Evolutionary conservation across 495 filamentous ascomycete genomes (phyloP), one percentile per base, ranked within the genome.

Genomic region (Baudoinia panamericana): DNA sequence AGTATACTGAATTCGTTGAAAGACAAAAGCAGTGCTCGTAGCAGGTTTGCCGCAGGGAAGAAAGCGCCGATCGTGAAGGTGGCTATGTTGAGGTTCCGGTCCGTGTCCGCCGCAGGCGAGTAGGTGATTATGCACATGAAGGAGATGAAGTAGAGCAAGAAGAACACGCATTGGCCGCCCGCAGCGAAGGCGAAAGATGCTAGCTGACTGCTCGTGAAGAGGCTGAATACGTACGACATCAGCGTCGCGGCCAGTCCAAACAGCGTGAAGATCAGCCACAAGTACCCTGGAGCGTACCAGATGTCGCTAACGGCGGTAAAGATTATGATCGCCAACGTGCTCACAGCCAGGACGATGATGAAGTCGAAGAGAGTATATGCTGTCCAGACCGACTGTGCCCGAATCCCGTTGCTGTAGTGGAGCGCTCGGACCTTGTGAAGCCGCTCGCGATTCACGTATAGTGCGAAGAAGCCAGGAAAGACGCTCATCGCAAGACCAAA

Each of bases 341-440:
- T 76, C 20, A 67, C 64, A 3, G 70, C 49, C 15, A 84, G 46
- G 4, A 82, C 73, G 25, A 81, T 68, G 29, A 74, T 51, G 51
- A 84, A 87, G 63, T 93, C 85, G 51, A 92, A 92, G 0, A 58
- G 45, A 3, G 77, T 63, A 57, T 93, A 87, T 8, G 85, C 82
- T 3, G 80, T 19, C 54, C 54, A 57, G 1, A 57, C 31, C 8
- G 52, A 46, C 9, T 28, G 40, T 18, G 51, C 48, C 5, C 52
- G 51, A 21, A 57, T 41, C 11, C 54, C 83, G 53, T 88, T 92
- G 33, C 80, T 85, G 60, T 88, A 94, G 52, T 94, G 79, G 30
- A 94, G 62, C 11, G 80, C 79, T 23, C 86, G 68, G 22, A 94
- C 80, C 38, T 84, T 78, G 7, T 76, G 60, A 9, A 83, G 63